Percentiles rank a stretch among this genome's conserved stretches.
phyloP scores from a whole-genome alignment of 2,329 filamentous ascomycete genomes.

The Tolypocladium cylindrosporum region DNA sequence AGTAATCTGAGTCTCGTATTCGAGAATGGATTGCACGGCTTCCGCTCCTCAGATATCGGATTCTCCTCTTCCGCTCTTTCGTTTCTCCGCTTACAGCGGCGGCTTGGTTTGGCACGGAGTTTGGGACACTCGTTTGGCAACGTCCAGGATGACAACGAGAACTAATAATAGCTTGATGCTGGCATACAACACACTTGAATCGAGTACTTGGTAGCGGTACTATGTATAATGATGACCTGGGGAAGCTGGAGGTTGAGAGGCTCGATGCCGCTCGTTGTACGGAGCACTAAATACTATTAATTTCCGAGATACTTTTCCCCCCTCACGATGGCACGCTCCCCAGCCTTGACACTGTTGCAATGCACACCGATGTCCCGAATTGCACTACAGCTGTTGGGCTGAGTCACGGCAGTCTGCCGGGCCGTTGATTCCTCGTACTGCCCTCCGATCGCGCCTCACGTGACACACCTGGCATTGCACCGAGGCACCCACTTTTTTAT shows the following conservation, averaged over 20 bases:
- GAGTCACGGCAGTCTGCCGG: neutral
- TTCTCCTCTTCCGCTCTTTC: neutral
- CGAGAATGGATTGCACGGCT: neutral
- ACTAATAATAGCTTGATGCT: neutral
- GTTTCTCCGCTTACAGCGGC: conserved; percentile 5
- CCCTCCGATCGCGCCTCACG: neutral
- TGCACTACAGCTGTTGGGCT: neutral
- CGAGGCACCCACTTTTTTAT: neutral
- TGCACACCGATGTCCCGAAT: neutral
- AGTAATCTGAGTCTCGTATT: conserved; percentile 9
- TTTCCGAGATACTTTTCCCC: neutral
- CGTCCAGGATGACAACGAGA: neutral
- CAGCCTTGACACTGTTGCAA: neutral
- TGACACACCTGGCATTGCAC: neutral
- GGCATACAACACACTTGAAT: neutral
- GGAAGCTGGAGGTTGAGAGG: neutral
- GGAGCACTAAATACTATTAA: neutral
- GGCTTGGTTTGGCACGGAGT: conserved; percentile 5
- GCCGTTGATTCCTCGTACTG: neutral
- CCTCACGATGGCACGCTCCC: neutral
- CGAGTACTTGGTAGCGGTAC: neutral
- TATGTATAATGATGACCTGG: neutral
- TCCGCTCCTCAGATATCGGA: neutral
- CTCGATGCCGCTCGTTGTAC: neutral
- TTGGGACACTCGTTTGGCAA: neutral